Evolutionary conservation across 495 filamentous ascomycete species (phyloP).

Genomic region (Lentithecium fluviatile): DNA sequence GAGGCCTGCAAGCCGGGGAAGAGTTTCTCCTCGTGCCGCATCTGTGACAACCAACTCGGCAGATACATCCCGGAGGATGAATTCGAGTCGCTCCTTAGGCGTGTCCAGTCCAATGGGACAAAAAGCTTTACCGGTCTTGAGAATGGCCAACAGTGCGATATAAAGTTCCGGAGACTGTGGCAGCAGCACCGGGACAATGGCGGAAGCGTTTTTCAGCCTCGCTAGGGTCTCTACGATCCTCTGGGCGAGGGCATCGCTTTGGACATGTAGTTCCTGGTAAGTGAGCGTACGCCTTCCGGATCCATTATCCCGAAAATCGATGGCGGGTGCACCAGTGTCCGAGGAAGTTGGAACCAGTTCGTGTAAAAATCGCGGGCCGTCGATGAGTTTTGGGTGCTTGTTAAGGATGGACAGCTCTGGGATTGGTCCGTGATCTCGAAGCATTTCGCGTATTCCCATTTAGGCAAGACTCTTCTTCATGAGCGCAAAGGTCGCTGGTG

Average conservation of each 20-base stretch:
- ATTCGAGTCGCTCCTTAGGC: slow-evolving; percentile 67
- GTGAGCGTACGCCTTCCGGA: slow-evolving; percentile 50
- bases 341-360: slow-evolving; percentile 52
- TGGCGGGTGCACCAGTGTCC: slow-evolving; percentile 43
- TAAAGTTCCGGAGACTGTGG: slow-evolving; percentile 72
- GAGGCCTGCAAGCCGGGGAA: slow-evolving; percentile 16
- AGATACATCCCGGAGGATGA: slow-evolving; percentile 67
- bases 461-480: slow-evolving; percentile 1
- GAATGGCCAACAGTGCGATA: slow-evolving; percentile 65
- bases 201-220: slow-evolving; percentile 9
- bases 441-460: slow-evolving; percentile 16
- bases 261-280: slow-evolving; percentile 59
- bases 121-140: slow-evolving; percentile 77
- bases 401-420: slow-evolving; percentile 61
- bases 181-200: slow-evolving; percentile 68
- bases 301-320: slow-evolving; percentile 59
- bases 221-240: slow-evolving; percentile 15
- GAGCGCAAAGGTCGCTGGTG: not conserved
- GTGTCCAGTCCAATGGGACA: slow-evolving; percentile 73
- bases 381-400: slow-evolving; percentile 50
- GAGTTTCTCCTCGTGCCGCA: not conserved
- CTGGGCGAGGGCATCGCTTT: slow-evolving; percentile 46
- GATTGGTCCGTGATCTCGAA: slow-evolving; percentile 20
- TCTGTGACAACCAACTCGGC: slow-evolving; percentile 42
- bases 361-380: slow-evolving; percentile 65